phyloP scores from a whole-genome alignment of 768 basidiomycete species.

The Leccinum imitatum region DNA sequence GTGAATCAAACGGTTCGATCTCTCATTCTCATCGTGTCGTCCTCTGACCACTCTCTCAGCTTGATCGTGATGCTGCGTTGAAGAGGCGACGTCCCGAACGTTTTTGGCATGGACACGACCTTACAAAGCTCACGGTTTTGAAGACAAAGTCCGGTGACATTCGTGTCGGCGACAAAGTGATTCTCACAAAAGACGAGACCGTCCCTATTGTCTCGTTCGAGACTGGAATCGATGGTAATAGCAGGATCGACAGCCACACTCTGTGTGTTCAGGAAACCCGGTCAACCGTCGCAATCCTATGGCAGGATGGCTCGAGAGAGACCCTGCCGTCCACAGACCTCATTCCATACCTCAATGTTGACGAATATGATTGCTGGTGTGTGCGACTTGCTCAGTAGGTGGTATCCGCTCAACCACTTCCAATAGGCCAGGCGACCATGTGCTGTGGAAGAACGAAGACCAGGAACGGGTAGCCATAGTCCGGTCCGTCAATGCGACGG shows the following conservation, averaged over 20 bases:
- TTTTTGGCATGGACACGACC: conserved; percentile 71
- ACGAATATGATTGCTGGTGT: conserved; percentile 91
- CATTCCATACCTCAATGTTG: conserved; percentile 82
- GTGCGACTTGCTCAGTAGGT: conserved; percentile 22
- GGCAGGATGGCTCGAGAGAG: conserved; percentile 84
- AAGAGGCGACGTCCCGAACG: conserved; percentile 62
- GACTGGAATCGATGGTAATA: conserved; percentile 43
- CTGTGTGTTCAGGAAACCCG: conserved; percentile 68
- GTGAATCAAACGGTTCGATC: conserved; percentile 75
- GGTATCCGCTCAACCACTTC: conserved; percentile 10
- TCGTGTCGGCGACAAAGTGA: conserved; percentile 72
- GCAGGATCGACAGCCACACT: conserved; percentile 51
- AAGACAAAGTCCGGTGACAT: conserved; percentile 63
- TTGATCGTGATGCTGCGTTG: conserved; percentile 57
- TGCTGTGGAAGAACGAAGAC: conserved; percentile 79
- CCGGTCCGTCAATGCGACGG: conserved; percentile 69
- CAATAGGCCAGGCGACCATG: conserved; percentile 86
- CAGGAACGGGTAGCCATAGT: conserved; percentile 67
- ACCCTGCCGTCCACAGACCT: conserved; percentile 58
- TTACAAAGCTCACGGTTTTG: conserved; percentile 63
- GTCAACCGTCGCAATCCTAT: conserved; percentile 70
- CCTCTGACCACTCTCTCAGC: conserved; percentile 39
- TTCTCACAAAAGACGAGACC: conserved; percentile 48
- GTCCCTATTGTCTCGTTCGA: conserved; percentile 64
- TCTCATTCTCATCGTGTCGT: neutral